phyloP scores from a whole-genome alignment of 106 monocot species.

The Hemerocallis citrina region DNA sequence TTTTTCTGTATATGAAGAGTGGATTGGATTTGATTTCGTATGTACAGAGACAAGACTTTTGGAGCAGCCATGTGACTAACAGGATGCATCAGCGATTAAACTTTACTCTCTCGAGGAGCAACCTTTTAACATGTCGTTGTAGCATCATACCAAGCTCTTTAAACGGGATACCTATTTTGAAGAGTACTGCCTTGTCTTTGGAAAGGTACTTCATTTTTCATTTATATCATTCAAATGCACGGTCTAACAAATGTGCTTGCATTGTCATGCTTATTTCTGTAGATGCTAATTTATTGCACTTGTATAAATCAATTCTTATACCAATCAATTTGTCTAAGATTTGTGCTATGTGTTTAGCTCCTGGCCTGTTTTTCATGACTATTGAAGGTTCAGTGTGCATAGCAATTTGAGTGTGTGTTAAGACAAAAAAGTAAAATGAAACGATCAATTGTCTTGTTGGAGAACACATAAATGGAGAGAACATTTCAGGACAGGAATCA shows the following conservation, averaged over 20 bases:
- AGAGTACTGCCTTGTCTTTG: constrained; percentile 29
- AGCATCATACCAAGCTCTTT: constrained; percentile 29
- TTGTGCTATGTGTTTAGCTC: no score
- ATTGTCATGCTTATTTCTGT: not conserved
- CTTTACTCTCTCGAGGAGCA: constrained; percentile 11
- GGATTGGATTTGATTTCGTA: not conserved
- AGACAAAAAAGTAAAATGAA: no score
- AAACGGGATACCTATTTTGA: constrained; percentile 34
- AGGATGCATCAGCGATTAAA: constrained; percentile 22
- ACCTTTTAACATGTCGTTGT: constrained; percentile 26
- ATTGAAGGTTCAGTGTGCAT: no score
- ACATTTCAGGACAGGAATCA: not conserved
- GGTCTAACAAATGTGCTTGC: not conserved
- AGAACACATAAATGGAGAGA: no score
- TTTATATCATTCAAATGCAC: not conserved
- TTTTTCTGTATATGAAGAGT: not conserved
- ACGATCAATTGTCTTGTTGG: no score
- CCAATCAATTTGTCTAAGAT: no score
- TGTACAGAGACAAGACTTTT: constrained; percentile 45
- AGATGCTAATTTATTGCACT: constrained; percentile 2
- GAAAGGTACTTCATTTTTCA: constrained; percentile 30
- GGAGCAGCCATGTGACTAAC: constrained; percentile 28
- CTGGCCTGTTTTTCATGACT: no score
- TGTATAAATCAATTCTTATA: no score
- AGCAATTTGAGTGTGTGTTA: no score